Evolutionary conservation across 257 asterid species (phyloP).

Genomic region (Thymus mandschuricus): DNA sequence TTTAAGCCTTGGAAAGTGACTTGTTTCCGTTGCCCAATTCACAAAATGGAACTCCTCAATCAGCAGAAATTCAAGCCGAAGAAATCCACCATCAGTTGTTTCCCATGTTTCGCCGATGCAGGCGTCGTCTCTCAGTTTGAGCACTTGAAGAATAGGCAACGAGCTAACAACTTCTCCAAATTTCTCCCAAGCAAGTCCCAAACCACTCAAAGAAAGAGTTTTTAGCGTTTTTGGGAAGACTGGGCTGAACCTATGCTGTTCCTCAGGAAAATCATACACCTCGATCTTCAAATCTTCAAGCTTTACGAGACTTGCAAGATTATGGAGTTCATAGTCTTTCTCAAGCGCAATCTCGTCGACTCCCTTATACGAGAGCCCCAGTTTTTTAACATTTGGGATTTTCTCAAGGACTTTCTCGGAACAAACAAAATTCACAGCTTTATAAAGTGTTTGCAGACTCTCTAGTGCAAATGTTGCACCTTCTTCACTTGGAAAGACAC

Average conservation of each 20-base stretch:
- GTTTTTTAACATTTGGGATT: slow-evolving; percentile 14
- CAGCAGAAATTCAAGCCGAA: slow-evolving; percentile 1
- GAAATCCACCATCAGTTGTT: not conserved
- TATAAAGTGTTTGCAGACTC: slow-evolving; percentile 11
- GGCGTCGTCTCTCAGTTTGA: not conserved
- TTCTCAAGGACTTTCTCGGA: not conserved
- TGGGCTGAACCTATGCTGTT: not conserved
- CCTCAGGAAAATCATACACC: not conserved
- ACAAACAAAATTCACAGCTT: not conserved
- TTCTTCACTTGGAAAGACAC: slow-evolving; percentile 4
- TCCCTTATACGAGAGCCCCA: not conserved
- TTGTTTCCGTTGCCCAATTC: not conserved
- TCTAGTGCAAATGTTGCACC: not conserved
- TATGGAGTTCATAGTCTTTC: not conserved
- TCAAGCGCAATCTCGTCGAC: not conserved
- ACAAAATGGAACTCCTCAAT: not conserved
- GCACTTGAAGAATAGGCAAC: slow-evolving; percentile 17
- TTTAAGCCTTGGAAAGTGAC: slow-evolving; percentile 20
- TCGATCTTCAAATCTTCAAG: slow-evolving; percentile 18
- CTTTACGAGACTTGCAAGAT: not conserved
- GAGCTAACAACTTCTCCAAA: not conserved
- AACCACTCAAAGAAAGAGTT: slow-evolving; percentile 8
- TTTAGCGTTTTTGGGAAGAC: not conserved
- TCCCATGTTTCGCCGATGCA: not conserved
- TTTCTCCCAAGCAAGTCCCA: slow-evolving; percentile 3